phyloP scores from a whole-genome alignment of 257 asterid species.

The Scutellaria baicalensis region DNA sequence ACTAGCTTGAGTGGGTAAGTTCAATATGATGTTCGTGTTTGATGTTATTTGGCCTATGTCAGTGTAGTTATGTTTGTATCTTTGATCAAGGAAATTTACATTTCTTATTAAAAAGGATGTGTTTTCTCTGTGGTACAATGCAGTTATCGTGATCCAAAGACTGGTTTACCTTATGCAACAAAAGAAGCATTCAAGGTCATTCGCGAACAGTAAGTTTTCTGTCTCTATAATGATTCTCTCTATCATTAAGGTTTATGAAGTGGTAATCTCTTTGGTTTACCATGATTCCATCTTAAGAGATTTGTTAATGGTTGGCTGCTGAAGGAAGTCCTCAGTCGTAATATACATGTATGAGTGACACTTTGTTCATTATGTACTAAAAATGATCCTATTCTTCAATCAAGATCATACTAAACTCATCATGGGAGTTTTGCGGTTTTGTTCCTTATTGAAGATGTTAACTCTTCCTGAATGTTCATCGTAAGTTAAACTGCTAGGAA shows the following conservation, averaged over 20 bases:
- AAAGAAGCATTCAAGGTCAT: slow-evolving; percentile 91
- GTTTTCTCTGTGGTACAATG: slow-evolving; percentile 5
- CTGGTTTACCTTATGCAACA: slow-evolving; percentile 85
- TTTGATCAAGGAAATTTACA: too few relatives aligned
- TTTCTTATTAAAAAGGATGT: neutral
- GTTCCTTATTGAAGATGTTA: too few relatives aligned
- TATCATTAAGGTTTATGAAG: neutral
- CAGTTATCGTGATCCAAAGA: slow-evolving; percentile 88
- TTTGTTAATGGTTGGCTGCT: neutral
- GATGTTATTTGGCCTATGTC: too few relatives aligned
- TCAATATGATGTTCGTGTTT: too few relatives aligned
- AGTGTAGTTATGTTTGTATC: too few relatives aligned
- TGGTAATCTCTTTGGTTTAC: neutral
- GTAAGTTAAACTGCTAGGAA: too few relatives aligned
- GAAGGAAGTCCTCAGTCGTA: neutral
- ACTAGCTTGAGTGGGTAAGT: too few relatives aligned
- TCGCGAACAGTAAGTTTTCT: slow-evolving; percentile 48
- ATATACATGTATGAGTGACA: neutral
- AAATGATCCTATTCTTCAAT: neutral
- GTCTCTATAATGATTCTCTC: neutral
- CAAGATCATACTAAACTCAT: neutral
- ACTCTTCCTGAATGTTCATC: neutral
- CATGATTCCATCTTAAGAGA: neutral
- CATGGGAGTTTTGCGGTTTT: neutral
- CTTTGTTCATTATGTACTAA: neutral